Evolutionary conservation across 1,284 basidiomycete species (phyloP).

Genomic region (Microbotryomycetes sp.): DNA sequence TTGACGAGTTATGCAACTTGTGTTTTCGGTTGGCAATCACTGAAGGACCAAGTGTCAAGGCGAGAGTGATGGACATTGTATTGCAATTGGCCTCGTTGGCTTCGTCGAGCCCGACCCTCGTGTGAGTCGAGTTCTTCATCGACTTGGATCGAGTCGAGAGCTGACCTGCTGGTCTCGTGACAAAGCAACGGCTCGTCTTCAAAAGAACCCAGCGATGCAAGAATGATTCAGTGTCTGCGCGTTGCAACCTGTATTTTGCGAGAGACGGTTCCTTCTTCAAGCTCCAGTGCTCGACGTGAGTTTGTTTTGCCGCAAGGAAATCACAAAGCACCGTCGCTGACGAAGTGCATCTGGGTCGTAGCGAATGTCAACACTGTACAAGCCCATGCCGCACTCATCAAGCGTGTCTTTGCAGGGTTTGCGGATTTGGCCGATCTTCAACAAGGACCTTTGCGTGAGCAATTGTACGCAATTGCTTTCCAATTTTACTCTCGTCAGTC

Average conservation of each 20-base stretch:
- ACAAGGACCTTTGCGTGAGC: conserved; percentile 55
- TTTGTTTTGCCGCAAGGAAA: conserved; percentile 44
- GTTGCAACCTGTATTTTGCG: conserved; percentile 74
- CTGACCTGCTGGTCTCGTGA: background rate
- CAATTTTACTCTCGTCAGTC: conserved; percentile 67
- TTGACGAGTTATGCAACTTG: conserved; percentile 82
- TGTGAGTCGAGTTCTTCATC: too few relatives aligned
- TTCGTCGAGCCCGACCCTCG: too few relatives aligned
- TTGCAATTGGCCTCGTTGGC: conserved; percentile 2
- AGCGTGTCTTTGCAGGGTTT: conserved; percentile 61
- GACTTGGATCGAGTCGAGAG: too few relatives aligned
- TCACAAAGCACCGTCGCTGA: background rate
- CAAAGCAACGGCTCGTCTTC: background rate
- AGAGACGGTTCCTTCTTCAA: conserved; percentile 55
- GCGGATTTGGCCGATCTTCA: conserved; percentile 58
- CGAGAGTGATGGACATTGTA: conserved; percentile 63
- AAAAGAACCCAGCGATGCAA: conserved; percentile 36
- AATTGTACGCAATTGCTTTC: conserved; percentile 71
- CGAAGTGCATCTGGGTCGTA: background rate
- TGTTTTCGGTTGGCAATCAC: conserved; percentile 86
- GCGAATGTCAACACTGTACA: conserved; percentile 13
- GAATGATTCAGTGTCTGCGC: conserved; percentile 65
- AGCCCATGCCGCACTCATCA: conserved; percentile 55
- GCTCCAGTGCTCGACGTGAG: conserved; percentile 44
- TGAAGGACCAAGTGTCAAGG: conserved; percentile 66